Evolutionary conservation across 371 early-diverging fungal genomes (phyloP), one percentile per base, ranked within the genome.

Genomic region (Haplosporangium sp.): DNA sequence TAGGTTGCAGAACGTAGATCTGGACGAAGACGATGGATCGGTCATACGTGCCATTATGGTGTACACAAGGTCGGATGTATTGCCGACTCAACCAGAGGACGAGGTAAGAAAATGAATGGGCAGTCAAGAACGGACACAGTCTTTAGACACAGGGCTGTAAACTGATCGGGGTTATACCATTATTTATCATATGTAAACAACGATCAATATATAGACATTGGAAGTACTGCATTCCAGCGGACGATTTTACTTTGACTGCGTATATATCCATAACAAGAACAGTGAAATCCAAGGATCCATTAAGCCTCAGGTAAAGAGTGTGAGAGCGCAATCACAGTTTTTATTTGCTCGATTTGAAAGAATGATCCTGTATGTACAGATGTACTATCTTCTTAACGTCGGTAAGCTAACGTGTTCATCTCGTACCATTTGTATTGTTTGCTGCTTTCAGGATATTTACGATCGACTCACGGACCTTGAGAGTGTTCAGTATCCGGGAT

Each of bases 241-340:
- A 10, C 54, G 63, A 6, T 69, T 79, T 41, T 66, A 43, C 48
- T 68, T 81, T 41, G 85, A 83, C 58, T 63, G 76, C 40, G 21
- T 85, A 9, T 85, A 80, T 45, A 76, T 85, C 47, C 86, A 86
- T 69, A 82, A 82, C 42, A 75, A 80, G 45, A 66, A 70, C 7
- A 16, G 41, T 8, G 69, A 74, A 18, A 68, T 71, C 11, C 4
- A 50, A 13, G 77, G 77, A 29, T 55, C 68, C 5, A 60, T 79
- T 41, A 69, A 64, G 18, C 82, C 82, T 14, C 82, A 81, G 67
- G 81, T 81, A 59, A 14, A 13, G 6, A 0, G 20, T 23, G 18
- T 38, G 29, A 54, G n/a, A 42, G 6, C 11, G 18, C n/a, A 6
- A 21, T 29, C n/a, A n/a, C n/a, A n/a, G n/a, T n/a, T n/a, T n/a